These are phyloP conservation scores for Wickerhamiella domercqiae DNA, from an alignment of 805 yeast genomes.

Conservation along the genomic window DNA sequence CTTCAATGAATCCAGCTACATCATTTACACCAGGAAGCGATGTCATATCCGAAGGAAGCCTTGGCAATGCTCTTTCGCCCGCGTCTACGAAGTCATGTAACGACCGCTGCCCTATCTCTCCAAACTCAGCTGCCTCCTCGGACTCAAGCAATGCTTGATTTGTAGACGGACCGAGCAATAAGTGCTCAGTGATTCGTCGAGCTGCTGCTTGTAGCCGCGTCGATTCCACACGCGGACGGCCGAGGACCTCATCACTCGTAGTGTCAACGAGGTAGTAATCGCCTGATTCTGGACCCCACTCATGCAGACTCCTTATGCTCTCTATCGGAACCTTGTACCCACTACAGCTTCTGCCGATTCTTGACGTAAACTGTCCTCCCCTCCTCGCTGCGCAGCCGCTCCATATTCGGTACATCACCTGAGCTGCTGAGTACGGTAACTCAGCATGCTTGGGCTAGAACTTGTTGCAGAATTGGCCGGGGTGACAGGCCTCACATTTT, in stretches of 20 bases:
- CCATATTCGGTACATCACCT: too few relatives aligned
- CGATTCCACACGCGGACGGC: slow-evolving; percentile 18
- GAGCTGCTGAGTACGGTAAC: too few relatives aligned
- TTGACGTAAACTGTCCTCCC: too few relatives aligned
- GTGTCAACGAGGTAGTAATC: slow-evolving; percentile 10
- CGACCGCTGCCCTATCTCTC: not conserved
- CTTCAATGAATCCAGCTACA: slow-evolving; percentile 14
- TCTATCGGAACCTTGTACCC: too few relatives aligned
- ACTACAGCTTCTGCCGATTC: too few relatives aligned
- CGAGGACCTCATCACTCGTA: slow-evolving; percentile 13
- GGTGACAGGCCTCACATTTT: slow-evolving; percentile 41
- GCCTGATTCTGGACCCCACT: slow-evolving; percentile 8
- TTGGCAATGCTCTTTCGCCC: slow-evolving; percentile 11
- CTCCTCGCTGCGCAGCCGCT: too few relatives aligned
- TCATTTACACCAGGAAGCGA: slow-evolving; percentile 10
- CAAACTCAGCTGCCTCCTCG: slow-evolving; percentile 10
- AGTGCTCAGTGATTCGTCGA: slow-evolving; percentile 21
- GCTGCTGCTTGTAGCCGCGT: slow-evolving; percentile 20
- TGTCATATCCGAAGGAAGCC: not conserved
- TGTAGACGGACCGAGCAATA: slow-evolving; percentile 19
- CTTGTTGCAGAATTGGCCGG: slow-evolving; percentile 35
- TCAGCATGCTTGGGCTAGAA: slow-evolving; percentile 21
- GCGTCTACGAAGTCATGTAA: slow-evolving; percentile 8
- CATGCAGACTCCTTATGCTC: not conserved
- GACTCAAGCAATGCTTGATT: slow-evolving; percentile 17